Percentiles rank a stretch among this genome's conserved stretches.
Conservation (phyloP, 441 rosid species). For the Syzygium malaccense region DNA sequence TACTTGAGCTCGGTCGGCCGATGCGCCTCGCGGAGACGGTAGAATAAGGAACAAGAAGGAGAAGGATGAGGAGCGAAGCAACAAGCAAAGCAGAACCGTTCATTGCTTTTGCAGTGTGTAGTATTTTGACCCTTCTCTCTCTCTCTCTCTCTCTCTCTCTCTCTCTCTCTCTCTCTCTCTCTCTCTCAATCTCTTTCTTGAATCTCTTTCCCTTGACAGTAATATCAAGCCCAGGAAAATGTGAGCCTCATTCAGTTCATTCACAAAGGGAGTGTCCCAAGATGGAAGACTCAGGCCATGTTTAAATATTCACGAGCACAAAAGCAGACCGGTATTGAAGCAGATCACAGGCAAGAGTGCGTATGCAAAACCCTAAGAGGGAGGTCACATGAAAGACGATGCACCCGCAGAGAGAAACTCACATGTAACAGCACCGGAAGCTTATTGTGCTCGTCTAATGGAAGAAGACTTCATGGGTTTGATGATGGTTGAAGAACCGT, state of each 20-base stretch:
- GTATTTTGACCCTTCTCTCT: neutral
- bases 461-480: slow-evolving; percentile 3
- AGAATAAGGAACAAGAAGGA: slow-evolving; percentile 11
- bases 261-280: neutral
- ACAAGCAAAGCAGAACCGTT: slow-evolving; percentile 13
- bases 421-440: slow-evolving; percentile 30
- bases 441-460: neutral
- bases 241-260: neutral
- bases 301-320: slow-evolving; percentile 1
- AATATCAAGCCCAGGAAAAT: neutral
- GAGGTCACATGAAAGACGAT: slow-evolving; percentile 44
- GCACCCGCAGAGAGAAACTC: slow-evolving; percentile 2
- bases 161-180: neutral
- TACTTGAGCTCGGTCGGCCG: slow-evolving; percentile 25
- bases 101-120: slow-evolving; percentile 16
- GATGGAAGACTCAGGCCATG: neutral
- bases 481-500: slow-evolving; percentile 3
- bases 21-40: slow-evolving; percentile 25
- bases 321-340: slow-evolving; percentile 32
- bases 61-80: slow-evolving; percentile 10
- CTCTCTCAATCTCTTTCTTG: neutral
- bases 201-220: neutral
- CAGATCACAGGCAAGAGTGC: slow-evolving; percentile 46
- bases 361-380: slow-evolving; percentile 6
- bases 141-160: neutral